phyloP scores from a whole-genome alignment of 148 eudicot species.

The Oxyria digyna region DNA sequence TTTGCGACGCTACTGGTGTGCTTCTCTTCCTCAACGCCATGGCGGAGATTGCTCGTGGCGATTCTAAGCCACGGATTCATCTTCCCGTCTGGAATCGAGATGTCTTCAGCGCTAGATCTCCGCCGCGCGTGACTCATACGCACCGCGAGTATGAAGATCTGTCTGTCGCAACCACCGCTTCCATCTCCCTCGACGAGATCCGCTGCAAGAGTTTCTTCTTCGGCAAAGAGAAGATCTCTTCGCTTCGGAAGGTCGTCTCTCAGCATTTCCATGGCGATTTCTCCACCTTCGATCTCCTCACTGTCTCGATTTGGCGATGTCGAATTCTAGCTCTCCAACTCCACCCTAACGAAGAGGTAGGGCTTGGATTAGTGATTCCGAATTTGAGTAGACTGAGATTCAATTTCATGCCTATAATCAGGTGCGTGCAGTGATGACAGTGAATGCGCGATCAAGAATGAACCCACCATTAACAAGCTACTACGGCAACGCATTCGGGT shows the following conservation, averaged over 20 bases:
- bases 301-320: conserved; percentile 24
- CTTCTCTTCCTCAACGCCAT: conserved; percentile 9
- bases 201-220: conserved; percentile 8
- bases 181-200: background rate
- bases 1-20: conserved; percentile 8
- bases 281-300: conserved; percentile 16
- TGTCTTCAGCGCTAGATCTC: conserved; percentile 11
- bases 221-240: conserved; percentile 1
- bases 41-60: conserved; percentile 11
- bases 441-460: conserved; percentile 10
- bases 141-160: conserved; percentile 10
- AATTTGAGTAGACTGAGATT: background rate
- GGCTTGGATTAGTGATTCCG: background rate
- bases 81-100: conserved; percentile 14
- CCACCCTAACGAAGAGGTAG: conserved; percentile 12
- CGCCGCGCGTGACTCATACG: conserved; percentile 7
- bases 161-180: background rate
- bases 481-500: conserved; percentile 18
- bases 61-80: background rate
- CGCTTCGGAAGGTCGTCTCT: conserved; percentile 8
- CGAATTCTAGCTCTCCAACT: conserved; percentile 17
- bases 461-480: conserved; percentile 12
- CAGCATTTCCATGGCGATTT: background rate
- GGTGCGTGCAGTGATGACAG: conserved; percentile 1
- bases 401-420: background rate